Percentiles rank a stretch among this genome's conserved stretches.
Evolutionary conservation across 768 basidiomycete genomes (phyloP).

Genomic region (Termitomyces sp.): DNA sequence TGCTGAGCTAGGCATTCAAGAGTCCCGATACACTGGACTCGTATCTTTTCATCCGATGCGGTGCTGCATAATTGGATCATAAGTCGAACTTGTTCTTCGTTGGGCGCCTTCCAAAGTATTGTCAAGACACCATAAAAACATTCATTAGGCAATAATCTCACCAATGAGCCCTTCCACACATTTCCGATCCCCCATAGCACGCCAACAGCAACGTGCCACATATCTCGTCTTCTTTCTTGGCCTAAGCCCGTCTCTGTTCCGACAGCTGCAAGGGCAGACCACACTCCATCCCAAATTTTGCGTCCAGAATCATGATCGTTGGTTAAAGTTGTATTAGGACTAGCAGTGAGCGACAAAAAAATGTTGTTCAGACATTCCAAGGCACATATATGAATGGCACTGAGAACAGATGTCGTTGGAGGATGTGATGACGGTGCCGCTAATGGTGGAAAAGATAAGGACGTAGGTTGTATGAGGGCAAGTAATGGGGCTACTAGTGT

Average conservation of each 20-base stretch:
- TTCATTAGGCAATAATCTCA: slow-evolving; percentile 22
- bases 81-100: slow-evolving; percentile 54
- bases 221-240: slow-evolving; percentile 63
- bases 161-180: slow-evolving; percentile 65
- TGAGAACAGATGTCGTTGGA: slow-evolving; percentile 82
- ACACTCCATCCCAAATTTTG: slow-evolving; percentile 59
- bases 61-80: slow-evolving; percentile 63
- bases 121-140: neutral
- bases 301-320: slow-evolving; percentile 44
- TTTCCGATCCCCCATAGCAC: slow-evolving; percentile 86
- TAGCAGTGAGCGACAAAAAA: slow-evolving; percentile 64
- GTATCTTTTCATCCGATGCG: slow-evolving; percentile 45
- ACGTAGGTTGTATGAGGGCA: slow-evolving; percentile 64
- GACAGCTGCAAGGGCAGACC: slow-evolving; percentile 53
- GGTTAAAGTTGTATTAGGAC: slow-evolving; percentile 33
- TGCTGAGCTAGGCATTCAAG: slow-evolving; percentile 79
- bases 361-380: slow-evolving; percentile 90
- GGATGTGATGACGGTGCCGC: slow-evolving; percentile 70
- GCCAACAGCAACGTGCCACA: slow-evolving; percentile 78
- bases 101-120: slow-evolving; percentile 36
- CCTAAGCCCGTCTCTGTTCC: slow-evolving; percentile 56
- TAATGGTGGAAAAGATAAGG: slow-evolving; percentile 77
- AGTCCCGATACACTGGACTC: slow-evolving; percentile 80
- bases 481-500: slow-evolving; percentile 66
- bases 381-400: slow-evolving; percentile 78